Percentiles rank a stretch among this genome's conserved stretches.
Conservation (phyloP, 192 early-diverging fungal genomes). For the Paraglomus brasilianum region DNA sequence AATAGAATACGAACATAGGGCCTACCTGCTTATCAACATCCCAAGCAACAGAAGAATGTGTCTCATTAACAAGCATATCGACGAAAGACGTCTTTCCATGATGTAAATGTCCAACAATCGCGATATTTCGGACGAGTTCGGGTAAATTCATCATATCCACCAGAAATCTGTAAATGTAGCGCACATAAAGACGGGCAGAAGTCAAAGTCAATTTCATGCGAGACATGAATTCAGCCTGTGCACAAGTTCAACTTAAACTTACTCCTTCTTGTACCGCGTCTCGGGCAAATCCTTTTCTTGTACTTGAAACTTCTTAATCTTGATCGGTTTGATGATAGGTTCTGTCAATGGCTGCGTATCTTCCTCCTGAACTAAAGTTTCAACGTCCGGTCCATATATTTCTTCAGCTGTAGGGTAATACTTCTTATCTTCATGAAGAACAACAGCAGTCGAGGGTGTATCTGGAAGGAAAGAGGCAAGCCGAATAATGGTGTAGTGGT, state of each 20-base stretch:
- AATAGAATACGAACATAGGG: background rate
- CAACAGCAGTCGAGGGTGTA: constrained; percentile 70
- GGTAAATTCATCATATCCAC: constrained; percentile 80
- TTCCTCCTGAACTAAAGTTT: constrained; percentile 95
- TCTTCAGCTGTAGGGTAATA: constrained; percentile 98
- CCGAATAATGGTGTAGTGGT: too few species aligned
- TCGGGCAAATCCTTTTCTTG: constrained; percentile 80
- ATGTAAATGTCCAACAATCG: constrained; percentile 91
- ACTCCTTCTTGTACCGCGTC: constrained; percentile 89
- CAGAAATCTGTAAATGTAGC: constrained; percentile 59
- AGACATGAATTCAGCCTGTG: background rate
- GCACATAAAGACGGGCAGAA: background rate
- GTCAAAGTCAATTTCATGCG: background rate
- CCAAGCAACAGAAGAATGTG: constrained; percentile 56
- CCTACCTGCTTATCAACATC: constrained; percentile 32
- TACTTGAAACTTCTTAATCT: constrained; percentile 82
- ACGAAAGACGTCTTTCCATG: constrained; percentile 96
- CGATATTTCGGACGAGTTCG: constrained; percentile 83
- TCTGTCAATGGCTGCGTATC: constrained; percentile 94
- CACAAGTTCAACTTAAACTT: constrained; percentile 11
- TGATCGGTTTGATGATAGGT: constrained; percentile 92
- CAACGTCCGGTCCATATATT: constrained; percentile 93
- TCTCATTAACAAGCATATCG: constrained; percentile 88
- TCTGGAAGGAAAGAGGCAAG: constrained; percentile 37
- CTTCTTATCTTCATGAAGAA: constrained; percentile 98